phyloP scores from a whole-genome alignment of 371 early-diverging fungal genomes.

The Rhizopus stolonifer region DNA sequence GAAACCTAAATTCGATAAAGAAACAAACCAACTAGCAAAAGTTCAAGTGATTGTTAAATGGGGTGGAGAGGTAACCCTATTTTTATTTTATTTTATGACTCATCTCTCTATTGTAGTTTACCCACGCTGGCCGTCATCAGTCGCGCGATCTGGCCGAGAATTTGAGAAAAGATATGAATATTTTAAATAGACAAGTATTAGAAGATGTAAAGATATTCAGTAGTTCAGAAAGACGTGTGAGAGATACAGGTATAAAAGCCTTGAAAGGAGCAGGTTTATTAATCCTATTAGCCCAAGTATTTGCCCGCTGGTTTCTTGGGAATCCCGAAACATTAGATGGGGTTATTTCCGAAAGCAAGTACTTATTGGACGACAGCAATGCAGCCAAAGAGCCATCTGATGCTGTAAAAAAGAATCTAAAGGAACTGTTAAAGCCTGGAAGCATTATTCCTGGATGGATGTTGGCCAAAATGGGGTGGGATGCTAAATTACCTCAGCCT shows the following conservation, averaged over 20 bases:
- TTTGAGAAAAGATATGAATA: conserved; percentile 86
- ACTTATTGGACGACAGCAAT: conserved; percentile 93
- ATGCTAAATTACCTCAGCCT: conserved; percentile 61
- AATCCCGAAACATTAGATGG: conserved; percentile 56
- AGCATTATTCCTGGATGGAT: conserved; percentile 47
- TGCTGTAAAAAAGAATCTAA: conserved; percentile 74
- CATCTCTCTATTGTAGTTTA: conserved; percentile 69
- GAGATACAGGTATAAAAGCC: conserved; percentile 62
- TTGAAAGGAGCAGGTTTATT: neutral
- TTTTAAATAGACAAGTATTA: conserved; percentile 83
- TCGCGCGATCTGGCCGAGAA: conserved; percentile 91
- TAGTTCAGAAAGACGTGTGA: conserved; percentile 88
- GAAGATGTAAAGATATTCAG: conserved; percentile 86
- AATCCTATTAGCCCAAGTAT: conserved; percentile 63
- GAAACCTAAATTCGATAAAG: conserved; percentile 74
- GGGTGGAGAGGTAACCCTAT: conserved; percentile 80
- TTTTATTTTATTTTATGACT: too few species aligned
- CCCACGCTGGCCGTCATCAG: conserved; percentile 93
- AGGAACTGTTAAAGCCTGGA: conserved; percentile 52
- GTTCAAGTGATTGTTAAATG: conserved; percentile 95
- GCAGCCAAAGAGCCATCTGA: conserved; percentile 95
- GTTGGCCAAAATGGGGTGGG: conserved; percentile 50
- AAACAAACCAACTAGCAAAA: conserved; percentile 62
- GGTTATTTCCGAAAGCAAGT: conserved; percentile 74
- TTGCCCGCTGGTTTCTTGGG: conserved; percentile 75